Conservation (phyloP, 495 filamentous ascomycete species). For the Apodospora peruviana region DNA sequence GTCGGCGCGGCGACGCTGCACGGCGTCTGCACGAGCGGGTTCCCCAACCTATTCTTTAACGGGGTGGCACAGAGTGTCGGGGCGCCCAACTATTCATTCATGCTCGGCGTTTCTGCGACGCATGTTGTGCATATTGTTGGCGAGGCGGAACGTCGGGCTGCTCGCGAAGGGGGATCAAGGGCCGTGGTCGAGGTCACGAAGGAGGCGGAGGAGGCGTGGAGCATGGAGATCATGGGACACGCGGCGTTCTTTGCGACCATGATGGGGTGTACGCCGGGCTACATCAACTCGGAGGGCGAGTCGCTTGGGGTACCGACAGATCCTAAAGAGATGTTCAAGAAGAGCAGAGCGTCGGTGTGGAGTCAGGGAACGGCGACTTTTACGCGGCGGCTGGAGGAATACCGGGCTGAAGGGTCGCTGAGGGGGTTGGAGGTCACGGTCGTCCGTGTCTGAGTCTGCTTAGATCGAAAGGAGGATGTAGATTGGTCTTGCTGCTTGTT, state of each 20-base stretch:
- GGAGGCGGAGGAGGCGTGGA: conserved; percentile 45
- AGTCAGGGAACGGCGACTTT: conserved; percentile 22
- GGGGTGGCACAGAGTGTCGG: conserved; percentile 33
- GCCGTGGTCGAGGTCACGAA: conserved; percentile 37
- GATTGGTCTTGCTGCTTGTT: too few relatives aligned
- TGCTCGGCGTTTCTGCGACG: conserved; percentile 31
- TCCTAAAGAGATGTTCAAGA: conserved; percentile 27
- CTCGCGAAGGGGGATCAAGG: conserved; percentile 12
- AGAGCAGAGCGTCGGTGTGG: conserved; percentile 13
- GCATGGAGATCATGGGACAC: conserved; percentile 30
- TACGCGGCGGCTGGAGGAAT: conserved; percentile 21
- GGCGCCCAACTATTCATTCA: conserved; percentile 37
- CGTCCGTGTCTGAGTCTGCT: too few relatives aligned
- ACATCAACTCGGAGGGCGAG: conserved; percentile 47
- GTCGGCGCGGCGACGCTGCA: conserved; percentile 39
- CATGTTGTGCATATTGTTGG: conserved; percentile 45
- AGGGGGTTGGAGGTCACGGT: conserved; percentile 15
- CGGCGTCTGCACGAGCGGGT: conserved; percentile 37
- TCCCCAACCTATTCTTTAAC: conserved; percentile 51
- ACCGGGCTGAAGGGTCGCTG: conserved; percentile 28
- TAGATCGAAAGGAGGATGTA: too few relatives aligned
- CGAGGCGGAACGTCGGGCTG: conserved; percentile 30
- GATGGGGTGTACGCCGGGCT: conserved; percentile 51
- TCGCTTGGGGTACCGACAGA: conserved; percentile 7
- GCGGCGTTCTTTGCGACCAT: conserved; percentile 34